Evolutionary conservation across 768 basidiomycete genomes (phyloP).

Genomic region (Boletellus sp.): DNA sequence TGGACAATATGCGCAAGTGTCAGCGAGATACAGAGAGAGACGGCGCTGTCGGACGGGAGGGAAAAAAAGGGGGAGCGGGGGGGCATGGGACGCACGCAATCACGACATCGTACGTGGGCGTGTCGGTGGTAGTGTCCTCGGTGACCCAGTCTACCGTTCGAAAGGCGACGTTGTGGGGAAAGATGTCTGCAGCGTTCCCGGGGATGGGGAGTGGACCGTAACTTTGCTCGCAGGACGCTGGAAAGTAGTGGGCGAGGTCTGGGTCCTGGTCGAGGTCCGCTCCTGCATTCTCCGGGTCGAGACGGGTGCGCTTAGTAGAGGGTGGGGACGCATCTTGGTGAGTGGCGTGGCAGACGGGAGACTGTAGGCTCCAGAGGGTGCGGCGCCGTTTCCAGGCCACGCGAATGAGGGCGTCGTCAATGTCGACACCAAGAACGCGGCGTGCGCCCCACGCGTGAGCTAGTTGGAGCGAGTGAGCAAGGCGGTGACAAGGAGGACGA

Average conservation of each 20-base stretch:
- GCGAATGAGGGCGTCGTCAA: conserved; percentile 72
- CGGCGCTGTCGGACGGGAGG: background rate
- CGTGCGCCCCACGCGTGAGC: conserved; percentile 62
- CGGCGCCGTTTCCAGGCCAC: conserved; percentile 72
- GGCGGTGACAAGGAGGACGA: background rate
- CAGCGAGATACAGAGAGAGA: background rate
- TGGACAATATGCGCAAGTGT: background rate
- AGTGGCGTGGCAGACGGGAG: background rate
- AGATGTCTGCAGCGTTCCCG: conserved; percentile 35
- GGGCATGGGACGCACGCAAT: conserved; percentile 72
- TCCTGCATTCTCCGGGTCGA: background rate
- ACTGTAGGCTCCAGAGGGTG: conserved; percentile 67
- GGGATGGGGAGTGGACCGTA: conserved; percentile 75
- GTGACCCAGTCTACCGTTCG: conserved; percentile 72
- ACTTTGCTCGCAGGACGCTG: conserved; percentile 69
- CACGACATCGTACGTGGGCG: conserved; percentile 68
- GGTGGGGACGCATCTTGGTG: background rate
- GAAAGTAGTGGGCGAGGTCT: conserved; percentile 56
- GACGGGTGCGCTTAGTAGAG: conserved; percentile 11
- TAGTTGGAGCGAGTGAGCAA: conserved; percentile 25
- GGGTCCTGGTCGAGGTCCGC: background rate
- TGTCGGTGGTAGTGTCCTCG: conserved; percentile 51
- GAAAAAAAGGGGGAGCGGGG: too few relatives aligned
- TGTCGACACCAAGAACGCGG: conserved; percentile 81
- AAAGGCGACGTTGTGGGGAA: conserved; percentile 80